These are phyloP conservation scores for Alternaria ventricosa DNA, from an alignment of 2,329 filamentous ascomycete genomes.

Conservation along the genomic window DNA sequence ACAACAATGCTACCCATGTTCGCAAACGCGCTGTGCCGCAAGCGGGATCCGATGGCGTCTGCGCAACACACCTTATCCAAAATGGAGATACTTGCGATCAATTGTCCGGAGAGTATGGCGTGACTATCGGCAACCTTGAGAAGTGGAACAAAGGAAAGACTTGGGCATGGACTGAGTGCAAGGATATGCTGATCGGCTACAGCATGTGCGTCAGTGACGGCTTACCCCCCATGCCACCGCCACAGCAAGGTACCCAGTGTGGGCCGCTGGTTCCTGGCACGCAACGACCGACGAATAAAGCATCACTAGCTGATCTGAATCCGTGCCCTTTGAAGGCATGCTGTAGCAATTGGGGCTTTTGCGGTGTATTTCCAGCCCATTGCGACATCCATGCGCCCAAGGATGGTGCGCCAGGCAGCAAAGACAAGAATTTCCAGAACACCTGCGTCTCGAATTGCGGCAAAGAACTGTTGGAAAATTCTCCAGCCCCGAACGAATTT, in stretches of 20 bases:
- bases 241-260: slow-evolving; percentile 20
- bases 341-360: slow-evolving; percentile 16
- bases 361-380: slow-evolving; percentile 49
- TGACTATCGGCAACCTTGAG: slow-evolving; percentile 49
- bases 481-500: neutral
- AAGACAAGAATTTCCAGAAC: slow-evolving; percentile 7
- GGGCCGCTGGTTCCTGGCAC: too few species aligned
- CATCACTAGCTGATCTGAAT: slow-evolving; percentile 15
- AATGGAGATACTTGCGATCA: slow-evolving; percentile 44
- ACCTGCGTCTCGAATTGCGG: slow-evolving; percentile 17
- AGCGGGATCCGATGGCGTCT: slow-evolving; percentile 42
- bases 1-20: too few species aligned
- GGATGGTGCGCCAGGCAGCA: slow-evolving; percentile 8
- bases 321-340: slow-evolving; percentile 21
- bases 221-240: slow-evolving; percentile 47
- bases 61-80: slow-evolving; percentile 46
- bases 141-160: slow-evolving; percentile 50
- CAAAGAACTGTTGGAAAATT: slow-evolving; percentile 13
- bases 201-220: slow-evolving; percentile 54
- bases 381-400: slow-evolving; percentile 36
- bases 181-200: slow-evolving; percentile 32
- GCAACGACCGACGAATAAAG: slow-evolving; percentile 1
- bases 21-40: too few species aligned
- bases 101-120: slow-evolving; percentile 42
- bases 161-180: slow-evolving; percentile 55